These are phyloP conservation scores for Lunasporangiospora selenospora DNA, from an alignment of 192 early-diverging fungal genomes.

Conservation along the genomic window DNA sequence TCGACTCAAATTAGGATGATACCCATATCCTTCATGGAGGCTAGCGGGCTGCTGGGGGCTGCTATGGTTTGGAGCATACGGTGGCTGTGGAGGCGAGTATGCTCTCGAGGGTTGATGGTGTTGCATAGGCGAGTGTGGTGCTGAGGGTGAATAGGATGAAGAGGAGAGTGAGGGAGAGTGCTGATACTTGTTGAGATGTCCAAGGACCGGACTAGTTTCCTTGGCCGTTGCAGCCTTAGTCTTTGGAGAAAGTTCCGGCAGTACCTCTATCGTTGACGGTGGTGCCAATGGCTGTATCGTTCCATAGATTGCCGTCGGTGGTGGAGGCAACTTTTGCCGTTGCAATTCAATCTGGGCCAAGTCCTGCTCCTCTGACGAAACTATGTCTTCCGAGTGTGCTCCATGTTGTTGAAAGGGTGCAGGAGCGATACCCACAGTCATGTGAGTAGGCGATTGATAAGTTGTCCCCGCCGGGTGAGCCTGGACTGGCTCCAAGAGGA, in stretches of 20 bases:
- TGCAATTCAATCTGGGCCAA: not conserved
- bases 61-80: no score
- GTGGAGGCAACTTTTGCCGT: not conserved
- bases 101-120: not conserved
- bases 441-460: not conserved
- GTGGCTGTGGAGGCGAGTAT: no score
- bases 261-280: not conserved
- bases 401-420: not conserved
- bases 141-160: not conserved
- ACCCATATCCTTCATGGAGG: no score
- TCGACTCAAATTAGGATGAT: no score
- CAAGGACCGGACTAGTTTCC: no score
- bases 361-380: slow-evolving; percentile 1
- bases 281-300: not conserved
- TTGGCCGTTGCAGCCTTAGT: not conserved
- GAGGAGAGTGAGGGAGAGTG: not conserved
- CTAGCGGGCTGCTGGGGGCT: no score
- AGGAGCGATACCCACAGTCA: not conserved
- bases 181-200: no score
- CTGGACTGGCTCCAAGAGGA: no score
- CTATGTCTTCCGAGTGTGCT: no score
- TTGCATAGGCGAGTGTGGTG: not conserved
- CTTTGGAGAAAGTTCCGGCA: not conserved
- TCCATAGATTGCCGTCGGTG: not conserved
- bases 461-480: no score